These are phyloP conservation scores for Huntiella decipiens DNA, from an alignment of 2,329 filamentous ascomycete species.

Conservation along the genomic window DNA sequence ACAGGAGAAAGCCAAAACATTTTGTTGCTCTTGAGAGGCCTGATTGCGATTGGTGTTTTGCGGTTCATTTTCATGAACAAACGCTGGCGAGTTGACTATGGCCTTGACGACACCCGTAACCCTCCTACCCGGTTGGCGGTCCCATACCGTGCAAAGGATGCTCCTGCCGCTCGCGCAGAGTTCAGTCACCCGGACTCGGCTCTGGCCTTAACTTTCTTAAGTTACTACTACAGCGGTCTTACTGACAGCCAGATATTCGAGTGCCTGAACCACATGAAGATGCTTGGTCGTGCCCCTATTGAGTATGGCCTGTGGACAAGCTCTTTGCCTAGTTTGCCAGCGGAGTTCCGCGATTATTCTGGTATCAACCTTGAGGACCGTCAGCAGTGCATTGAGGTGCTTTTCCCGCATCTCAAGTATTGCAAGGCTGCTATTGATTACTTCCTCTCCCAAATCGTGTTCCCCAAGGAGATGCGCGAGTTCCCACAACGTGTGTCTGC, in stretches of 20 bases:
- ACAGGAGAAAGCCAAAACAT: slow-evolving; percentile 17
- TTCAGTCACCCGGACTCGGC: slow-evolving; percentile 43
- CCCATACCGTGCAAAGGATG: slow-evolving; percentile 41
- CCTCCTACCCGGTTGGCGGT: slow-evolving; percentile 32
- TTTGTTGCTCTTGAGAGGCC: slow-evolving; percentile 32
- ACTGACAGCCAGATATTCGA: slow-evolving; percentile 27
- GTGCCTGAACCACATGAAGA: slow-evolving; percentile 27
- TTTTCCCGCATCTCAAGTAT: slow-evolving; percentile 35
- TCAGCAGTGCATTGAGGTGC: slow-evolving; percentile 22
- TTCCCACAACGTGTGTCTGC: slow-evolving; percentile 44
- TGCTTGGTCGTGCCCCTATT: slow-evolving; percentile 29
- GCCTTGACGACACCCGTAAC: slow-evolving; percentile 25
- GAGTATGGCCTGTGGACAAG: slow-evolving; percentile 33
- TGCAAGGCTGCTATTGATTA: slow-evolving; percentile 41
- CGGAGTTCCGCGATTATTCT: slow-evolving; percentile 22
- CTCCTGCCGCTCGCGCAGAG: slow-evolving; percentile 33
- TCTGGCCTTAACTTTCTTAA: slow-evolving; percentile 34
- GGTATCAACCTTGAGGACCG: slow-evolving; percentile 41
- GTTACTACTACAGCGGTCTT: slow-evolving; percentile 39
- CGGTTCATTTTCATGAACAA: slow-evolving; percentile 34
- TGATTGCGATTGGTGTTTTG: slow-evolving; percentile 37
- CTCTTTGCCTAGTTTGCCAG: slow-evolving; percentile 18
- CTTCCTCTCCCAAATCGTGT: slow-evolving; percentile 38
- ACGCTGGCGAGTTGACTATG: slow-evolving; percentile 47
- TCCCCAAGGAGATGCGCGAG: slow-evolving; percentile 41